Percentiles rank a stretch among this genome's conserved stretches.
These are phyloP conservation scores for Trifolium fragiferum DNA, from an alignment of 306 rosid genomes.

Conservation along the genomic window DNA sequence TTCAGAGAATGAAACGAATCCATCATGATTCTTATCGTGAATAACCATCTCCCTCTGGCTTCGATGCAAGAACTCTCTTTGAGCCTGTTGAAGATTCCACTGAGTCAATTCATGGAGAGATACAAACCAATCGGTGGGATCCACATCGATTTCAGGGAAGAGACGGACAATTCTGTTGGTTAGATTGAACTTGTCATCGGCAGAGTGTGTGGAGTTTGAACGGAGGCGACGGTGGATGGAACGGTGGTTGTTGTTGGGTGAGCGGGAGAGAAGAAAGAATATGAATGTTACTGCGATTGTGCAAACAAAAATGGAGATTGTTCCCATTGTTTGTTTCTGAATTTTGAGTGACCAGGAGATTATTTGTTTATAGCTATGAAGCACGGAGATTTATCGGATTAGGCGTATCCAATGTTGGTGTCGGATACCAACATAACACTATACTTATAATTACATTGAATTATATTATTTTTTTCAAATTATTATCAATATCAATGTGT, in stretches of 20 bases:
- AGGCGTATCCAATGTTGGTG: too few species aligned
- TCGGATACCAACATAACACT: too few species aligned
- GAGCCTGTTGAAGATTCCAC: conserved; percentile 79
- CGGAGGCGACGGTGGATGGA: conserved; percentile 21
- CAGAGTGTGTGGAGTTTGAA: conserved; percentile 61
- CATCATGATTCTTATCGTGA: conserved; percentile 85
- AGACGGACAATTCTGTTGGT: conserved; percentile 57
- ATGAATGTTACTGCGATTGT: not conserved
- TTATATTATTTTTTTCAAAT: too few species aligned
- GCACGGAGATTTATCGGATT: too few species aligned
- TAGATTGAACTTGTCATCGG: conserved; percentile 47
- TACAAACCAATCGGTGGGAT: conserved; percentile 40
- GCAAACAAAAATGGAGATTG: not conserved
- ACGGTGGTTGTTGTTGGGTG: not conserved
- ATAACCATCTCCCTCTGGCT: conserved; percentile 71
- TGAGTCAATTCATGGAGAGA: conserved; percentile 68
- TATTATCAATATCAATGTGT: too few species aligned
- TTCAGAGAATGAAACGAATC: conserved; percentile 78
- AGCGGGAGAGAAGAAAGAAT: not conserved
- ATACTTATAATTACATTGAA: too few species aligned
- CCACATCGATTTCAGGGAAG: conserved; percentile 79
- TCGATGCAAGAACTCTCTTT: conserved; percentile 72
- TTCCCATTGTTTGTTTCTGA: too few species aligned
- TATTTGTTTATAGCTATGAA: too few species aligned
- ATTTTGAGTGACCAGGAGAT: too few species aligned